Percentiles rank a stretch among this genome's conserved stretches.
Conservation (phyloP, 2,329 filamentous ascomycete genomes). For the Colletotrichum nymphaeae region DNA sequence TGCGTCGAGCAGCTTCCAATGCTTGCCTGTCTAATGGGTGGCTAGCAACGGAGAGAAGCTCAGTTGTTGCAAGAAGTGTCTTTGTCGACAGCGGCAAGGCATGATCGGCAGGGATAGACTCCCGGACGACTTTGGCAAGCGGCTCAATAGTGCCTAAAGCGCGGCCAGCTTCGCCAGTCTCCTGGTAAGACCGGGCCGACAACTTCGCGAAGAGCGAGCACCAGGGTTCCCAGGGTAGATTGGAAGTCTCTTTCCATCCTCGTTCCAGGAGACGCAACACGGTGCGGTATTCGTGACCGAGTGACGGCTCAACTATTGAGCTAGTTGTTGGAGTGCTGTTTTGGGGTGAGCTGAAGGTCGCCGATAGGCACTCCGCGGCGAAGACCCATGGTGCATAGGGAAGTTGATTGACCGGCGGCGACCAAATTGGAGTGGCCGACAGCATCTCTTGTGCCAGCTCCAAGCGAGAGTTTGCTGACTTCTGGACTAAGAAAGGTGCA, state of each 20-base stretch:
- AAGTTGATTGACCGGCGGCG: conserved; percentile 52
- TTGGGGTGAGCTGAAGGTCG: conserved; percentile 49
- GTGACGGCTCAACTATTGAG: conserved; percentile 55
- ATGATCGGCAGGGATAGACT: conserved; percentile 43
- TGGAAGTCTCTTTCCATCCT: conserved; percentile 64
- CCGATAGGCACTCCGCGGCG: conserved; percentile 50
- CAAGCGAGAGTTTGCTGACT: conserved; percentile 54
- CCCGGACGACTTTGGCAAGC: conserved; percentile 67
- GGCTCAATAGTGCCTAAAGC: conserved; percentile 78
- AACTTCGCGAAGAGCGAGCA: conserved; percentile 67
- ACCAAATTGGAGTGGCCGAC: conserved; percentile 51
- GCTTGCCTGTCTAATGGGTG: conserved; percentile 71
- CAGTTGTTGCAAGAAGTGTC: conserved; percentile 49
- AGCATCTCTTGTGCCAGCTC: conserved; percentile 65
- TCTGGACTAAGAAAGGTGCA: conserved; percentile 68
- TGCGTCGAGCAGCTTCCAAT: conserved; percentile 72
- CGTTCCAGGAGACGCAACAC: conserved; percentile 74
- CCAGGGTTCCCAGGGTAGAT: conserved; percentile 61
- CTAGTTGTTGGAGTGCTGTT: conserved; percentile 50
- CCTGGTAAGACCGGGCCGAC: conserved; percentile 65
- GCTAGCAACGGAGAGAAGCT: conserved; percentile 58
- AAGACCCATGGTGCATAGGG: conserved; percentile 65
- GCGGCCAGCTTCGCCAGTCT: conserved; percentile 75
- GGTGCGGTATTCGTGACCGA: conserved; percentile 78
- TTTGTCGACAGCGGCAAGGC: conserved; percentile 39